phyloP scores from a whole-genome alignment of 139 green algal genomes.

The Auxenochlorella pyrenoidosa region DNA sequence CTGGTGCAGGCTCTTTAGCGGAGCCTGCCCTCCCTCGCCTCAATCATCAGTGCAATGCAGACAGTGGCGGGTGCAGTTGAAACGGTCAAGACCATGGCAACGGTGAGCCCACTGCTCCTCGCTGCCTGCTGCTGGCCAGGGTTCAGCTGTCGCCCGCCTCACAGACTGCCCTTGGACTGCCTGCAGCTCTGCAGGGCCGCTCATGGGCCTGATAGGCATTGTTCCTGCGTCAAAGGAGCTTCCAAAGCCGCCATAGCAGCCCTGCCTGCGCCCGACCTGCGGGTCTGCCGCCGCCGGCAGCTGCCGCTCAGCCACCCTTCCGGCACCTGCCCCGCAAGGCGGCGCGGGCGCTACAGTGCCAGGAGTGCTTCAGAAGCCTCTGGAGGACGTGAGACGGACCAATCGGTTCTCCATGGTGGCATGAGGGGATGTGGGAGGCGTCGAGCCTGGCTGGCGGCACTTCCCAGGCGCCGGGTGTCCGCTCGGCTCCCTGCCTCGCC shows the following conservation, averaged over 20 bases:
- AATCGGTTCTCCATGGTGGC: background rate
- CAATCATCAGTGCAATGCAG: background rate
- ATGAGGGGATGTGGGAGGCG: background rate
- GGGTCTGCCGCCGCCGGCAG: no score
- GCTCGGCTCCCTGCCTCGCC: background rate
- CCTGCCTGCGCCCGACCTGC: no score
- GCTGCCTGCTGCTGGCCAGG: no score
- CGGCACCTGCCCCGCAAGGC: background rate
- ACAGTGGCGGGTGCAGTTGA: background rate
- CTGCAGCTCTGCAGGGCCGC: no score
- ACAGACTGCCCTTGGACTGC: background rate
- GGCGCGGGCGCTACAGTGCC: background rate
- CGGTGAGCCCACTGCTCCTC: background rate
- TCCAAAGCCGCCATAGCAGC: no score
- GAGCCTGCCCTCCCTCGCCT: no score
- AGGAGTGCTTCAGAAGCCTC: constrained; percentile 21
- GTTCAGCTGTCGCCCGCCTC: background rate
- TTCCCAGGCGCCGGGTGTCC: no score
- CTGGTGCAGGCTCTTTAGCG: no score
- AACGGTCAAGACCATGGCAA: background rate
- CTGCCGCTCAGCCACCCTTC: background rate
- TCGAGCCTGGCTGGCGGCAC: no score
- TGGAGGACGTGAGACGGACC: background rate
- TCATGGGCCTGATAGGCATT: no score
- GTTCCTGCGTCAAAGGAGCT: no score